Evolutionary conservation across 2,329 filamentous ascomycete genomes (phyloP), one percentile per base, ranked within the genome.

Genomic region (Fusarium sambucinum): DNA sequence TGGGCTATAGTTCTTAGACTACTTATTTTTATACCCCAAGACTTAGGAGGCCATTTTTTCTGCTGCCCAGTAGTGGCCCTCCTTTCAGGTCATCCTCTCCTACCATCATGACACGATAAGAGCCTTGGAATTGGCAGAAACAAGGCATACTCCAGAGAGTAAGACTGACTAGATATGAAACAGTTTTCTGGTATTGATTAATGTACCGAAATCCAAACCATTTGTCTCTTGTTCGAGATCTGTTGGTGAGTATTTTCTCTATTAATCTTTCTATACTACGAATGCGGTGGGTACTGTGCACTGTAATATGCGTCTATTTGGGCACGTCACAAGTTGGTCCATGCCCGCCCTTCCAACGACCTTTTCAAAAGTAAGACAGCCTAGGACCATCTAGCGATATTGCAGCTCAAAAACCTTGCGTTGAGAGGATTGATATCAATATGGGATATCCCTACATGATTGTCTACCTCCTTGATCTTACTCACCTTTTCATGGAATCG

Each of bases 371-470:
- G 50, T 23, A 63, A 56, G 42, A 56, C 59, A 63, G 32, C 33
- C 37, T 42, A 57, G 58, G 37, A 45, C 21, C 53, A 48, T 50
- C 38, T 51, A 64, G 59, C 59, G 60, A 63, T 25, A 63, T 63
- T 59, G 33, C 33, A 47, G 17, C 21, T 38, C 32, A 45, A 40
- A 37, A 38, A 33, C 47, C n/a, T 29, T 16, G 37, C 3, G 17
- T 29, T 17, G 35, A 40, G 47, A 42, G 35, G 11, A 35, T 42
- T 40, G 23, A 25, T 52, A 27, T 40, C 19, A 33, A 46, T 30
- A 55, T 30, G 38, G 52, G 33, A 46, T 52, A 64, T 41, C 33
- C 33, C 33, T 59, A 59, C 52, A 27, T 51, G n/a, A 21, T 41
- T 29, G 35, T 33, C n/a, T 47, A 8, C 19, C 45, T 33, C 32